These are phyloP conservation scores for Macrotyloma uniflorum DNA, from an alignment of 306 rosid species.

Conservation along the genomic window DNA sequence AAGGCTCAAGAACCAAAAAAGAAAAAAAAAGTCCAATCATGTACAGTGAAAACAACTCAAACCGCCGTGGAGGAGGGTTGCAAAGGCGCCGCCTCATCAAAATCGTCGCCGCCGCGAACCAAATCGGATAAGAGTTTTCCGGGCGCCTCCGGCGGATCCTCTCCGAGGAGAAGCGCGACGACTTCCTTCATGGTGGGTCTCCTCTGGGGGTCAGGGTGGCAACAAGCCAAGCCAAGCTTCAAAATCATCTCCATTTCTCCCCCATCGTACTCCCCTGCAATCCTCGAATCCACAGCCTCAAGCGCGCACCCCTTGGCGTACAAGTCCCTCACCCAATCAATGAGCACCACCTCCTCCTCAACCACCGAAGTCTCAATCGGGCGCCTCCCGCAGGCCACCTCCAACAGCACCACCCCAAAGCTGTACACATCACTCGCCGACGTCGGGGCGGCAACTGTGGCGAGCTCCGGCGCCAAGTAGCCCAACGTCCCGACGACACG, in stretches of 20 bases:
- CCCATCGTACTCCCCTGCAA: slow-evolving; percentile 52
- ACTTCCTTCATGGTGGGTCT: slow-evolving; percentile 87
- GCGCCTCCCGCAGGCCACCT: slow-evolving; percentile 83
- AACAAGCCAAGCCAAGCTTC: slow-evolving; percentile 90
- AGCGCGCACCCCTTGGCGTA: slow-evolving; percentile 49
- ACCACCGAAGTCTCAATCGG: slow-evolving; percentile 60
- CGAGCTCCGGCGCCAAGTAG: slow-evolving; percentile 87
- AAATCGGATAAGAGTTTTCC: slow-evolving; percentile 55
- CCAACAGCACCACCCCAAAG: slow-evolving; percentile 88
- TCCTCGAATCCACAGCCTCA: slow-evolving; percentile 68
- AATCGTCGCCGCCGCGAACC: slow-evolving; percentile 29
- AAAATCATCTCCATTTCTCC: slow-evolving; percentile 70
- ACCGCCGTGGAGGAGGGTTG: neutral
- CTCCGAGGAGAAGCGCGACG: slow-evolving; percentile 63
- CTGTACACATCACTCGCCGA: slow-evolving; percentile 82
- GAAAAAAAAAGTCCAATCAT: neutral
- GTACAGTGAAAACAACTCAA: slow-evolving; percentile 36
- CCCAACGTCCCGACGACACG: slow-evolving; percentile 92
- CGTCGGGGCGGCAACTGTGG: slow-evolving; percentile 63
- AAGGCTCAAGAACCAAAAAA: neutral
- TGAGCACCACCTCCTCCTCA: slow-evolving; percentile 73
- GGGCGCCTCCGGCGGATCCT: slow-evolving; percentile 47
- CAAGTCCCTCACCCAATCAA: slow-evolving; percentile 84
- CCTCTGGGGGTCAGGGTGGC: slow-evolving; percentile 80
- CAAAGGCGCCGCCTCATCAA: slow-evolving; percentile 27